These are phyloP conservation scores for Neurospora sp. DNA, from an alignment of 495 filamentous ascomycete species.

Conservation along the genomic window DNA sequence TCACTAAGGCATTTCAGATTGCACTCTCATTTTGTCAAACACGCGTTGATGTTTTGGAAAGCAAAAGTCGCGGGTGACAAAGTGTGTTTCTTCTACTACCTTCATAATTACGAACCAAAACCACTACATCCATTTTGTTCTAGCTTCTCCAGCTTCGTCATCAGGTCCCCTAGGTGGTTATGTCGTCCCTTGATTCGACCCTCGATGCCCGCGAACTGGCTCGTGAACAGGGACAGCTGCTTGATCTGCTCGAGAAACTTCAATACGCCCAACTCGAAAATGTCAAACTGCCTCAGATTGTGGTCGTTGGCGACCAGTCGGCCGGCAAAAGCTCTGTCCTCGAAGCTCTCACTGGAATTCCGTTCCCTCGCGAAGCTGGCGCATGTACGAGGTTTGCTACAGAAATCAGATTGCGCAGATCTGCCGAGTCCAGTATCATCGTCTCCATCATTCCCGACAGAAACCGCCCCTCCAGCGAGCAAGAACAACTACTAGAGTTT, in stretches of 20 bases:
- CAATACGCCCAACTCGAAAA: conserved; percentile 31
- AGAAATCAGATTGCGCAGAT: conserved; percentile 41
- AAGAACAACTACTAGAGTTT: conserved; percentile 35
- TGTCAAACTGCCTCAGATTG: conserved; percentile 53
- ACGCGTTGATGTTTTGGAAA: background rate
- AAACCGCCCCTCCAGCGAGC: conserved; percentile 22
- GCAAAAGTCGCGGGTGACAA: background rate
- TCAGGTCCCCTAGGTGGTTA: background rate
- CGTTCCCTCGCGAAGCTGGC: conserved; percentile 55
- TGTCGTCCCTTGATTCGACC: conserved; percentile 21
- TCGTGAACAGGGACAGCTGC: conserved; percentile 24
- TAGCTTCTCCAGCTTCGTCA: background rate
- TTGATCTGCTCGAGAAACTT: conserved; percentile 31
- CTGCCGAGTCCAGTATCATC: conserved; percentile 31
- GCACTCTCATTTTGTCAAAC: background rate
- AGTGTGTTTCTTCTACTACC: background rate
- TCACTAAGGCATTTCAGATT: background rate
- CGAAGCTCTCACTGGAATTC: conserved; percentile 60
- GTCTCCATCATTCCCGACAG: conserved; percentile 44
- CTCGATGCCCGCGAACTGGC: conserved; percentile 27
- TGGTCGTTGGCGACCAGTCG: conserved; percentile 66
- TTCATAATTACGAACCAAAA: background rate
- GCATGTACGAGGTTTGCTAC: conserved; percentile 62
- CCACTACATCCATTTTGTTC: background rate
- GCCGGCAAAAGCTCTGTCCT: conserved; percentile 67